phyloP scores from a whole-genome alignment of 2,329 filamentous ascomycete genomes.

The Microsporum canis region DNA sequence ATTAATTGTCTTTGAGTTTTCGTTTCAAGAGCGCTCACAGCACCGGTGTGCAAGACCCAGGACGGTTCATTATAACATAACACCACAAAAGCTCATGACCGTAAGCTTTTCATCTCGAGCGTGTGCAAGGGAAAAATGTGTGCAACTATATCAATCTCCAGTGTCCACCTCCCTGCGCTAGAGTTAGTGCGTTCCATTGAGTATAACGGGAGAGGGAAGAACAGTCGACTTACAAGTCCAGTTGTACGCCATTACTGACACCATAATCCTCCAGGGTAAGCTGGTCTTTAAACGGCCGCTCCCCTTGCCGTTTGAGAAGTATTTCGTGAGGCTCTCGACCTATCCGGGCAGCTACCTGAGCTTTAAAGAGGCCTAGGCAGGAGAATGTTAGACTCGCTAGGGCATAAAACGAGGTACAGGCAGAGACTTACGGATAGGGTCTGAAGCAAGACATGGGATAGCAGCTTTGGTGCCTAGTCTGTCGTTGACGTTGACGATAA shows the following conservation, averaged over 20 bases:
- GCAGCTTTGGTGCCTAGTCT: constrained; percentile 90
- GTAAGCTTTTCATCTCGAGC: not conserved
- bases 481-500: constrained; percentile 88
- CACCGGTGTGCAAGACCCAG: not conserved
- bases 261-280: constrained; percentile 84
- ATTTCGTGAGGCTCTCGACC: constrained; percentile 86
- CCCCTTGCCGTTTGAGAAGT: constrained; percentile 79
- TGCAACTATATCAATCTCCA: constrained; percentile 27
- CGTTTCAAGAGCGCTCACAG: not conserved
- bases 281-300: constrained; percentile 86
- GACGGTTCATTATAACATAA: not conserved
- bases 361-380: constrained; percentile 60
- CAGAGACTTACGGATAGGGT: constrained; percentile 52
- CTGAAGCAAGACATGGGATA: constrained; percentile 76
- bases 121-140: not conserved
- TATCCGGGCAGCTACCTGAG: constrained; percentile 79
- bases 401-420: not conserved
- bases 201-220: not conserved
- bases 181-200: constrained; percentile 18
- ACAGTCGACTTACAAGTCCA: constrained; percentile 33
- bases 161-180: constrained; percentile 36
- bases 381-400: not conserved
- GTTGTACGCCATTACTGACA: constrained; percentile 73
- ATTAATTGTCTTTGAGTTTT: not conserved
- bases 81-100: not conserved